Evolutionary conservation across 2,329 filamentous ascomycete species (phyloP).

Genomic region (Fusarium pseudocircinatum): DNA sequence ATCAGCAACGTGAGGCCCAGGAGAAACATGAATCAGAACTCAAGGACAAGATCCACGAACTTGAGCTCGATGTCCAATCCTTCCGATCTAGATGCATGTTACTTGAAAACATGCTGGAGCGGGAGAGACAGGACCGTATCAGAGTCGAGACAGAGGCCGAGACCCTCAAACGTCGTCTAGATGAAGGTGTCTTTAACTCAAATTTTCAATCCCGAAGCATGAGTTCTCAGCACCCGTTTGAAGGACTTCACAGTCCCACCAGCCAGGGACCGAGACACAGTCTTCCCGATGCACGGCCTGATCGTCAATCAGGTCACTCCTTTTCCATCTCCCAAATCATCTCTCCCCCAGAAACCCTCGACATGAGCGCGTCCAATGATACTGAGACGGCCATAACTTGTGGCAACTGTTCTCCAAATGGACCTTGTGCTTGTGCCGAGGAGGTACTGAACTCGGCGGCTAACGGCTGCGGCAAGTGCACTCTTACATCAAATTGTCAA

Average conservation of each 20-base stretch:
- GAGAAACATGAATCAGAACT: constrained; percentile 67
- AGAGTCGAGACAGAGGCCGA: constrained; percentile 55
- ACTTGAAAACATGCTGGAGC: constrained; percentile 71
- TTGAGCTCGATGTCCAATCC: constrained; percentile 74
- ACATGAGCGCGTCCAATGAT: constrained; percentile 44
- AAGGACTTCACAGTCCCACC: constrained; percentile 43
- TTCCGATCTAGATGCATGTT: constrained; percentile 69
- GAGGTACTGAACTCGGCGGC: constrained; percentile 64
- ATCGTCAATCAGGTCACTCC: constrained; percentile 50
- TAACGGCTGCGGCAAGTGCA: constrained; percentile 73
- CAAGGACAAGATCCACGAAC: constrained; percentile 63
- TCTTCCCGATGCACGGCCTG: constrained; percentile 41
- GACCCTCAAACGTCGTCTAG: constrained; percentile 46
- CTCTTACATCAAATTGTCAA: constrained; percentile 68
- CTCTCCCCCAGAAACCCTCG: constrained; percentile 59
- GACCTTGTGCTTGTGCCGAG: constrained; percentile 68
- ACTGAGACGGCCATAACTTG: constrained; percentile 57
- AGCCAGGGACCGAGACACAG: constrained; percentile 43
- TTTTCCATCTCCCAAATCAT: constrained; percentile 69
- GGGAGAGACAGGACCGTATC: constrained; percentile 62
- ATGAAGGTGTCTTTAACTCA: constrained; percentile 42
- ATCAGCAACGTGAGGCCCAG: constrained; percentile 66
- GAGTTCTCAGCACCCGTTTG: constrained; percentile 42
- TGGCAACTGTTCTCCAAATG: constrained; percentile 64
- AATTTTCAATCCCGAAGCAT: constrained; percentile 43